Evolutionary conservation across 768 basidiomycete species (phyloP).

Genomic region (Rhodotorula taiwanensis): DNA sequence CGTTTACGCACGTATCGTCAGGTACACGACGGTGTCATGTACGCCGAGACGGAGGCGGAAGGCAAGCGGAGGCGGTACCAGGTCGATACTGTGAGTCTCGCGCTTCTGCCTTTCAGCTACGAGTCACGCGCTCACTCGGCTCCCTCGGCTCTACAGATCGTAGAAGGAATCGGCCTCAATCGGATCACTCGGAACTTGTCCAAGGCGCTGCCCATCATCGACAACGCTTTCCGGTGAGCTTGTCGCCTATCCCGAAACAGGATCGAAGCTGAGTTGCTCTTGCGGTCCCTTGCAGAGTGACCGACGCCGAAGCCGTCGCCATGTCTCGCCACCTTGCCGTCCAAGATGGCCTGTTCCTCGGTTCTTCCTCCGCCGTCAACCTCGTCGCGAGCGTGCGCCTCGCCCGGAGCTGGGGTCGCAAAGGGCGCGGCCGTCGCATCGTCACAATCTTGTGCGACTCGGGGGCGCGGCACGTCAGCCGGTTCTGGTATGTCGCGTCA

Average conservation of each 20-base stretch:
- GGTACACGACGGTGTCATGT: slow-evolving; percentile 90
- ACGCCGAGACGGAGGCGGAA: slow-evolving; percentile 81
- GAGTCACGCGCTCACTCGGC: too few relatives aligned
- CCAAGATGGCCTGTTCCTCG: slow-evolving; percentile 86
- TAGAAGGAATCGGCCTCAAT: slow-evolving; percentile 73
- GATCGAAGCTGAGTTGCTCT: not conserved
- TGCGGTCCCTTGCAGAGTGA: slow-evolving; percentile 57
- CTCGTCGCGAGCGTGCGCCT: slow-evolving; percentile 83
- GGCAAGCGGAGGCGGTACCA: slow-evolving; percentile 88
- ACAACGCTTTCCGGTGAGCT: slow-evolving; percentile 75
- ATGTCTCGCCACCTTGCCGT: slow-evolving; percentile 91
- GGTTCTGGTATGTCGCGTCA: slow-evolving; percentile 51
- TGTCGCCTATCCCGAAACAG: too few relatives aligned
- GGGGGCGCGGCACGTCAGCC: slow-evolving; percentile 60
- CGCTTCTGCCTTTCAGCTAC: not conserved
- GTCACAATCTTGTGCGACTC: slow-evolving; percentile 91
- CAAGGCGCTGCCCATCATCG: slow-evolving; percentile 71
- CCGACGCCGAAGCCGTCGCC: slow-evolving; percentile 85
- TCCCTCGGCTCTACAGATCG: slow-evolving; percentile 23
- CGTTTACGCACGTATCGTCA: not conserved
- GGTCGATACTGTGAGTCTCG: slow-evolving; percentile 60
- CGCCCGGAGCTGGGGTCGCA: slow-evolving; percentile 56
- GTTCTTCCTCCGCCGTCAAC: slow-evolving; percentile 94
- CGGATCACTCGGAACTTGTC: slow-evolving; percentile 84
- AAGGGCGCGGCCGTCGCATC: slow-evolving; percentile 56